A percentile compares a stretch with the other conserved stretches of the same genome.
Evolutionary conservation across 2,329 filamentous ascomycete genomes (phyloP).

Genomic region (Penicillium sp.): DNA sequence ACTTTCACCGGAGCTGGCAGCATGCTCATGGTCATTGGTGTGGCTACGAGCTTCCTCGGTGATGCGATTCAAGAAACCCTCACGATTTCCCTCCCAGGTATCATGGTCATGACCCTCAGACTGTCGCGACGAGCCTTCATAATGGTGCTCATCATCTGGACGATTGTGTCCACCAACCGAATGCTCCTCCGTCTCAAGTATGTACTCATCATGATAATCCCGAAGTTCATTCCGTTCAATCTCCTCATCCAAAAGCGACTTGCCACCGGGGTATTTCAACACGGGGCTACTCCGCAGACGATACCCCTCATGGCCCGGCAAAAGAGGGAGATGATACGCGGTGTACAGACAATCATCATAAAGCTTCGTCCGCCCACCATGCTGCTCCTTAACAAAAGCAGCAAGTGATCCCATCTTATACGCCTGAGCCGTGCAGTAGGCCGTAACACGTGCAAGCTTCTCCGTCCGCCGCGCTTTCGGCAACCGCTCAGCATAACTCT

Average conservation of each 20-base stretch:
- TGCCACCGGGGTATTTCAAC: slow-evolving; percentile 87
- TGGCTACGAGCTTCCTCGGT: slow-evolving; percentile 14
- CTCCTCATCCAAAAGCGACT: slow-evolving; percentile 88
- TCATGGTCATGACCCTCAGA: slow-evolving; percentile 12
- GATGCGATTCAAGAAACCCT: slow-evolving; percentile 13
- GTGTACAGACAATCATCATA: slow-evolving; percentile 98
- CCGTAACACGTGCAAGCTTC: slow-evolving; percentile 84
- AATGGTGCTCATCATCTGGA: slow-evolving; percentile 30
- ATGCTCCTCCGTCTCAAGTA: slow-evolving; percentile 60
- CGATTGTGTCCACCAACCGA: slow-evolving; percentile 39
- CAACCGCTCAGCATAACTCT: slow-evolving; percentile 90
- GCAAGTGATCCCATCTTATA: slow-evolving; percentile 89
- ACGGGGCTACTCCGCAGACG: slow-evolving; percentile 86
- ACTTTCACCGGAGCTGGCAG: not conserved
- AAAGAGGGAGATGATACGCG: slow-evolving; percentile 86
- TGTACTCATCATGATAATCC: slow-evolving; percentile 89
- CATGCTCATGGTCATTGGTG: slow-evolving; percentile 7
- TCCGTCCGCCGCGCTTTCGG: slow-evolving; percentile 85
- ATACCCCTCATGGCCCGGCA: slow-evolving; percentile 83
- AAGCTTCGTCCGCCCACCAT: slow-evolving; percentile 88
- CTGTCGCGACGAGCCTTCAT: slow-evolving; percentile 13
- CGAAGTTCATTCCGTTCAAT: slow-evolving; percentile 90
- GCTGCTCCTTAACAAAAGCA: slow-evolving; percentile 80
- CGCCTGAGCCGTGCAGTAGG: slow-evolving; percentile 92
- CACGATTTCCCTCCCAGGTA: slow-evolving; percentile 6